Conservation (phyloP, 495 filamentous ascomycete genomes). For the Trichoderma orchidacearum region DNA sequence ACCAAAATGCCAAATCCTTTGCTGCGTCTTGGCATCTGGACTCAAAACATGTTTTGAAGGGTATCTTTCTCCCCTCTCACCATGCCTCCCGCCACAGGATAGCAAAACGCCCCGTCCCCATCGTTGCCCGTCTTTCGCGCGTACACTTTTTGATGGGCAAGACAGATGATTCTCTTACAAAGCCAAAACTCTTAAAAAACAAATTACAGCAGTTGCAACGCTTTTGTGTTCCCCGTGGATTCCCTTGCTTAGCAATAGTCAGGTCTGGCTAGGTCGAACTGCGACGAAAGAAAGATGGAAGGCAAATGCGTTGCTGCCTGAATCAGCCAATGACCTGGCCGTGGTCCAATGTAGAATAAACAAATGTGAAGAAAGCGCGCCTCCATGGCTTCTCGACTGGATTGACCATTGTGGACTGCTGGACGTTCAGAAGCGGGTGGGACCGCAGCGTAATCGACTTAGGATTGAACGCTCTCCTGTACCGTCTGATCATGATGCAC, state of each 20-base stretch:
- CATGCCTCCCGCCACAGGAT: background rate
- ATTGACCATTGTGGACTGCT: too few species aligned
- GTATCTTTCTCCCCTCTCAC: background rate
- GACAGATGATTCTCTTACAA: background rate
- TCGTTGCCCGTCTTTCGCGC: background rate
- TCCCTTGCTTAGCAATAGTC: background rate
- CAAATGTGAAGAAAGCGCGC: constrained; percentile 5
- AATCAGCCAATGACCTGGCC: background rate
- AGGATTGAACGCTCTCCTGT: background rate
- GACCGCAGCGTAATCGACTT: background rate
- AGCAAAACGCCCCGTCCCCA: background rate
- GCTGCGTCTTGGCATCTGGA: background rate
- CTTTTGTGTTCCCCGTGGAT: constrained; percentile 16
- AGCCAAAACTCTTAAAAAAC: constrained; percentile 1
- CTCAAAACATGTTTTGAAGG: background rate
- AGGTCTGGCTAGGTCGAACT: constrained; percentile 1
- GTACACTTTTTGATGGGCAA: background rate
- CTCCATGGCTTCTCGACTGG: background rate
- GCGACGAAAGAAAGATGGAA: constrained; percentile 3
- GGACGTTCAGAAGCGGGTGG: background rate
- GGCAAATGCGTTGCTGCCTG: background rate
- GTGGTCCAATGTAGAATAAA: constrained; percentile 11
- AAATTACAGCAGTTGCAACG: constrained; percentile 3
- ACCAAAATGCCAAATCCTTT: background rate
- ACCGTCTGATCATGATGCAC: constrained; percentile 1